These are phyloP conservation scores for Nepenthes mirabilis DNA, from an alignment of 148 eudicot species.

Conservation along the genomic window DNA sequence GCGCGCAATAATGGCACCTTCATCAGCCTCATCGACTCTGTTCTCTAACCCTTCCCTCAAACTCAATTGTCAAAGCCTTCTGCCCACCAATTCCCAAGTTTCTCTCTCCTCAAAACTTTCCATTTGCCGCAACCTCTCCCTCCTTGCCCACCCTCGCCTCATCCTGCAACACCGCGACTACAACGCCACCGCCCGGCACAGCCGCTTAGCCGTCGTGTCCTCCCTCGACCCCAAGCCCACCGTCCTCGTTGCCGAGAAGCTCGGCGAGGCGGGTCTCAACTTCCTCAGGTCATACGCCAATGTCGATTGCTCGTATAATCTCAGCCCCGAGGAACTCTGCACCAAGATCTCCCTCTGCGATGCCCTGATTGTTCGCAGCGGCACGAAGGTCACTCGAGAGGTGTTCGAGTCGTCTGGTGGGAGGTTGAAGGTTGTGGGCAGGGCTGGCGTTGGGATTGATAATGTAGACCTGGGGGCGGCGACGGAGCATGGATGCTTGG, in stretches of 20 bases:
- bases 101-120: constrained; percentile 26
- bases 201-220: too few relatives aligned
- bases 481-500: constrained; percentile 90
- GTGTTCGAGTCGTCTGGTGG: constrained; percentile 88
- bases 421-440: constrained; percentile 80
- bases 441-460: constrained; percentile 97
- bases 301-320: constrained; percentile 83
- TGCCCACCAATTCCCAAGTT: constrained; percentile 11
- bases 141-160: constrained; percentile 10
- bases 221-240: constrained; percentile 62
- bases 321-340: constrained; percentile 73
- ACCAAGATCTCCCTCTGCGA: constrained; percentile 94
- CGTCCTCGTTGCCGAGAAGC: constrained; percentile 75
- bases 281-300: constrained; percentile 59
- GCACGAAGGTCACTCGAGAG: constrained; percentile 74
- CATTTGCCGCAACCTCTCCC: constrained; percentile 6
- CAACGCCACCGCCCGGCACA: too few relatives aligned
- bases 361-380: constrained; percentile 84
- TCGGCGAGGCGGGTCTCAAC: constrained; percentile 60
- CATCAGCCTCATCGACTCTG: constrained; percentile 14
- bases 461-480: constrained; percentile 98
- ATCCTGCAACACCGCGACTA: background rate
- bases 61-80: constrained; percentile 1
- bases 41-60: constrained; percentile 8
- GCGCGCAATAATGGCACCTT: constrained; percentile 20